Evolutionary conservation across 441 rosid genomes (phyloP).

Genomic region (Aquilaria agallochum): DNA sequence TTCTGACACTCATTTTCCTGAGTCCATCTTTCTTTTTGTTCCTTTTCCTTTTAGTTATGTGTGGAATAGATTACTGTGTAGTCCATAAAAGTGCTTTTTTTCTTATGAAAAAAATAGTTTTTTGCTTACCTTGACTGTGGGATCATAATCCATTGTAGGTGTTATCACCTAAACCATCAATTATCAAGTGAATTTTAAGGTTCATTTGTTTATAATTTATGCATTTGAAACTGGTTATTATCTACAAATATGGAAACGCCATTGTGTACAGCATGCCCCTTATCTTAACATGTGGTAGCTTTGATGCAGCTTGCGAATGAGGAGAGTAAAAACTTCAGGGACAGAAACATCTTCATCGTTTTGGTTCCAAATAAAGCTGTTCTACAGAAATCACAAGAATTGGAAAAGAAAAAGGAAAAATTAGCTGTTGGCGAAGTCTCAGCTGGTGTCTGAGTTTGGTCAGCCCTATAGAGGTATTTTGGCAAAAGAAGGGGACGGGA

Average conservation of each 20-base stretch:
- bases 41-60: too few species aligned
- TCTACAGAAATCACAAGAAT: conserved; percentile 65
- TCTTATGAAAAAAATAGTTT: too few species aligned
- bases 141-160: too few species aligned
- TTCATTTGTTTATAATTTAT: too few species aligned
- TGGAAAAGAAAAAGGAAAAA: conserved; percentile 56
- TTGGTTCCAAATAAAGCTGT: conserved; percentile 77
- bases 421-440: conserved; percentile 51
- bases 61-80: too few species aligned
- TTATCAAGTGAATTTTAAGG: too few species aligned
- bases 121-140: too few species aligned
- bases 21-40: too few species aligned
- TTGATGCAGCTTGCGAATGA: conserved; percentile 71
- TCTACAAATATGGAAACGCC: too few species aligned
- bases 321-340: conserved; percentile 80
- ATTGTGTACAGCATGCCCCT: neutral
- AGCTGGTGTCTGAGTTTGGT: conserved; percentile 35
- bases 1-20: too few species aligned
- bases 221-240: neutral
- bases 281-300: neutral
- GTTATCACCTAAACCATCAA: too few species aligned
- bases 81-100: too few species aligned
- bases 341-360: conserved; percentile 63
- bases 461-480: neutral
- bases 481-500: conserved; percentile 4